Conservation (phyloP, 495 filamentous ascomycete species). For the Filosporella fistucella region DNA sequence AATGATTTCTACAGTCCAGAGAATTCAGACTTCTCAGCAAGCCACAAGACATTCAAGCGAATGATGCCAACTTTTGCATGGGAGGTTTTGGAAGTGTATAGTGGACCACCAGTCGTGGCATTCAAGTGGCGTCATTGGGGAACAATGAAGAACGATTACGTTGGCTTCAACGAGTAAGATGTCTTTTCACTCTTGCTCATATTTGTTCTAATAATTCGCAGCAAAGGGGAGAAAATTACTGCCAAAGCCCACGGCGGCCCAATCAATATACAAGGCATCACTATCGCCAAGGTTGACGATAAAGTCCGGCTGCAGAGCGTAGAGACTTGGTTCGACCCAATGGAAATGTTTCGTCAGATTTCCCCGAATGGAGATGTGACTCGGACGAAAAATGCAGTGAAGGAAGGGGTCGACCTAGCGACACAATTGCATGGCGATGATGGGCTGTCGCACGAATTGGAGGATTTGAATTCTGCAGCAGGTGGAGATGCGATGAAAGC, state of each 20-base stretch:
- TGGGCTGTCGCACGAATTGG: too few species aligned
- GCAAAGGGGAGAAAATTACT: constrained; percentile 54
- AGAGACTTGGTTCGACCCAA: constrained; percentile 60
- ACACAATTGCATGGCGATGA: too few species aligned
- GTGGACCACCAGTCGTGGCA: constrained; percentile 52
- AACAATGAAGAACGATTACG: constrained; percentile 58
- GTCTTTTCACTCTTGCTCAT: not conserved
- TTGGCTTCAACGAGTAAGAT: constrained; percentile 53
- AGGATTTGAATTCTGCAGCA: too few species aligned
- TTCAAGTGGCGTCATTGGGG: constrained; percentile 67
- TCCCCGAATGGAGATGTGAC: constrained; percentile 30
- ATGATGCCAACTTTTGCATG: constrained; percentile 70
- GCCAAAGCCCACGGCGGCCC: constrained; percentile 47
- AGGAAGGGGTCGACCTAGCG: too few species aligned
- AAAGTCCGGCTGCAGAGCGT: constrained; percentile 49
- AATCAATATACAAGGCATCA: constrained; percentile 47
- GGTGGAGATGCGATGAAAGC: too few species aligned
- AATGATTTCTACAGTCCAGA: constrained; percentile 58
- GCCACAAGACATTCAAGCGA: constrained; percentile 63
- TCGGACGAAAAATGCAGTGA: constrained; percentile 12
- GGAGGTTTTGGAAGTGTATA: constrained; percentile 64
- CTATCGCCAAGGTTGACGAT: constrained; percentile 55
- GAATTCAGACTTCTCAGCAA: constrained; percentile 50
- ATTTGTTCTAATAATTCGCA: constrained; percentile 19
- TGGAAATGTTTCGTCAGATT: constrained; percentile 65